phyloP scores from a whole-genome alignment of 169 alveolate species.

The Plasmodium malariae region DNA sequence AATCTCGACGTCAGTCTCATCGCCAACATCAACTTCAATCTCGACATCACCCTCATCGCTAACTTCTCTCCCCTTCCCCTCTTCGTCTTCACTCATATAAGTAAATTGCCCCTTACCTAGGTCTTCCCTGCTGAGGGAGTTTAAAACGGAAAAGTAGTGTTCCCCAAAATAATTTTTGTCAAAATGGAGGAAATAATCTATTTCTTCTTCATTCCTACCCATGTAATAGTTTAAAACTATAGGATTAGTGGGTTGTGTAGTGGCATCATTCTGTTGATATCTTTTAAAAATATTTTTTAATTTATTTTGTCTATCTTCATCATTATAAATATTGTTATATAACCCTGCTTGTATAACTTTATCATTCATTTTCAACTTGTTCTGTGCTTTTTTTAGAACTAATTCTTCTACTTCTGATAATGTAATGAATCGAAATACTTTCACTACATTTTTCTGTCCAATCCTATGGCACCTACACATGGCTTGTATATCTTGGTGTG shows the following conservation, averaged over 20 bases:
- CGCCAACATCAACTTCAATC: not conserved
- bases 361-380: conserved; percentile 92
- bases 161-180: conserved; percentile 52
- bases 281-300: conserved; percentile 44
- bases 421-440: conserved; percentile 91
- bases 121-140: not conserved
- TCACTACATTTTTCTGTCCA: conserved; percentile 93
- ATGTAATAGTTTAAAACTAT: conserved; percentile 31
- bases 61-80: not conserved
- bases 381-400: conserved; percentile 92
- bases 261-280: conserved; percentile 28
- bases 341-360: conserved; percentile 95
- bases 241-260: conserved; percentile 45
- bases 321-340: conserved; percentile 84
- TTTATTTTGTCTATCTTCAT: conserved; percentile 62
- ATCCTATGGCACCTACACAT: conserved; percentile 95
- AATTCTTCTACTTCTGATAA: conserved; percentile 92
- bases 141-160: not conserved
- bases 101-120: conserved; percentile 9
- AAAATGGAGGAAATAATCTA: conserved; percentile 26
- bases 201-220: conserved; percentile 43
- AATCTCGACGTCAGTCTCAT: not conserved
- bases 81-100: conserved; percentile 67
- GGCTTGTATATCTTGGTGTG: conserved; percentile 95
- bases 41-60: not conserved